Conservation (phyloP, 2,329 filamentous ascomycete species). For the Xylaria hypoxylon region DNA sequence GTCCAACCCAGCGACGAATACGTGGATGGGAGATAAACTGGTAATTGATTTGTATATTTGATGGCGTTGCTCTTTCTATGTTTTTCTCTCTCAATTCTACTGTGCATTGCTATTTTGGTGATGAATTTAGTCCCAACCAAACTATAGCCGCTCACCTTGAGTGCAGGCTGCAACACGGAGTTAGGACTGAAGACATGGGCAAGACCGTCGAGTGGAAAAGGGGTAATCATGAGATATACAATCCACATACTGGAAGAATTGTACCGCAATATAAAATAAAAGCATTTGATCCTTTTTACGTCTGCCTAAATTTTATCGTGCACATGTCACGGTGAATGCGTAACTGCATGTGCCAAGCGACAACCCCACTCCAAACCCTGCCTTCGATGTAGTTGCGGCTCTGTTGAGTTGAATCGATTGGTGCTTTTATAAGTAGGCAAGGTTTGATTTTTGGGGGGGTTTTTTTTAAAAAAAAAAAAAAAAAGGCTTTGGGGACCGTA, state of each 20-base stretch:
- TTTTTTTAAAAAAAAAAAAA: no score
- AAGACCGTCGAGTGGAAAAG: slow-evolving; percentile 17
- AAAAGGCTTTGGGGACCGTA: no score
- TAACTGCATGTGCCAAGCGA: not conserved
- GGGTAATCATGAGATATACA: slow-evolving; percentile 35
- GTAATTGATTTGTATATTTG: slow-evolving; percentile 37
- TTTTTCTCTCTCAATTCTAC: slow-evolving; percentile 22
- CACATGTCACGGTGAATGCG: not conserved
- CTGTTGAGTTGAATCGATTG: no score
- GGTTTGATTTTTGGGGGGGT: no score
- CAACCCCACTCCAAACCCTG: no score
- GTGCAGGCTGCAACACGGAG: slow-evolving; percentile 8
- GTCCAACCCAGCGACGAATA: slow-evolving; percentile 15
- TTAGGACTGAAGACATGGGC: slow-evolving; percentile 32
- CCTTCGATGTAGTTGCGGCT: no score
- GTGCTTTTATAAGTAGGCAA: no score
- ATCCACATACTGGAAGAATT: slow-evolving; percentile 44
- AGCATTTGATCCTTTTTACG: slow-evolving; percentile 45
- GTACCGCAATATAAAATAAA: slow-evolving; percentile 46
- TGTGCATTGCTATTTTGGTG: slow-evolving; percentile 23
- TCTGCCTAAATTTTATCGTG: not conserved
- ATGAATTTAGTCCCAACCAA: slow-evolving; percentile 13
- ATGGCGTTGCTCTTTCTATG: slow-evolving; percentile 17
- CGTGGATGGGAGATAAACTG: slow-evolving; percentile 15
- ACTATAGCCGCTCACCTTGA: slow-evolving; percentile 11